Percentiles rank a stretch among this genome's conserved stretches.
These are phyloP conservation scores for Euphorbia tirucalli DNA, from an alignment of 345 rosid species.

Conservation along the genomic window DNA sequence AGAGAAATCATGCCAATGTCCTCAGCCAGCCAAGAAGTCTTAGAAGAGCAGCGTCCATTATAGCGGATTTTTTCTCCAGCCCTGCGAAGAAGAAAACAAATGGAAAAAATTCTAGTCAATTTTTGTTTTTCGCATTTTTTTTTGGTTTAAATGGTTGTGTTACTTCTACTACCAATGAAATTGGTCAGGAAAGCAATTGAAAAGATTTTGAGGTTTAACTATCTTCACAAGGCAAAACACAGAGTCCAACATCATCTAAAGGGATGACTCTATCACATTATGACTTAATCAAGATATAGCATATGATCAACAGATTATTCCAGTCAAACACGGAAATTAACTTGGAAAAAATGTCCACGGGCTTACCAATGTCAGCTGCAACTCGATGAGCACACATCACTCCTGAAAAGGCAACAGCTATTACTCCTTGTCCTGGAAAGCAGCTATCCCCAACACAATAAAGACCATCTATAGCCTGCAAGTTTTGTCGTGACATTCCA, in stretches of 20 bases:
- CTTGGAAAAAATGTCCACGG: neutral
- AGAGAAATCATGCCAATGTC: conserved; percentile 53
- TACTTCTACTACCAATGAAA: neutral
- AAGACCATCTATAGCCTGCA: conserved; percentile 69
- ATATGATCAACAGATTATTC: conserved; percentile 6
- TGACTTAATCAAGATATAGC: conserved; percentile 10
- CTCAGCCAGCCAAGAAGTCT: conserved; percentile 73
- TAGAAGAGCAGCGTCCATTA: conserved; percentile 71
- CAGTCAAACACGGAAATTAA: neutral
- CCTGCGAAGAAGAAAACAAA: conserved; percentile 31
- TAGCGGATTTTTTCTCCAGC: conserved; percentile 69
- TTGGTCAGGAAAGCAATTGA: neutral
- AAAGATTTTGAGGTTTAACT: neutral
- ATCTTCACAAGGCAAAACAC: neutral
- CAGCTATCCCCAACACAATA: conserved; percentile 98
- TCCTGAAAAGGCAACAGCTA: conserved; percentile 96
- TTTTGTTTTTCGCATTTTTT: neutral
- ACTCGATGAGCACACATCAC: conserved; percentile 97
- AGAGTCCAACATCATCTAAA: neutral
- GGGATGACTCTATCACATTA: neutral
- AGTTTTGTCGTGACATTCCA: conserved; percentile 18
- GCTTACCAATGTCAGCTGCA: conserved; percentile 92
- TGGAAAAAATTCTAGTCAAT: neutral
- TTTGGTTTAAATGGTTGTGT: neutral
- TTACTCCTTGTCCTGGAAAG: conserved; percentile 98